Base-by-base conservation (phyloP, 2,329 filamentous ascomycete species). In the Canariomyces notabilis region DNA sequence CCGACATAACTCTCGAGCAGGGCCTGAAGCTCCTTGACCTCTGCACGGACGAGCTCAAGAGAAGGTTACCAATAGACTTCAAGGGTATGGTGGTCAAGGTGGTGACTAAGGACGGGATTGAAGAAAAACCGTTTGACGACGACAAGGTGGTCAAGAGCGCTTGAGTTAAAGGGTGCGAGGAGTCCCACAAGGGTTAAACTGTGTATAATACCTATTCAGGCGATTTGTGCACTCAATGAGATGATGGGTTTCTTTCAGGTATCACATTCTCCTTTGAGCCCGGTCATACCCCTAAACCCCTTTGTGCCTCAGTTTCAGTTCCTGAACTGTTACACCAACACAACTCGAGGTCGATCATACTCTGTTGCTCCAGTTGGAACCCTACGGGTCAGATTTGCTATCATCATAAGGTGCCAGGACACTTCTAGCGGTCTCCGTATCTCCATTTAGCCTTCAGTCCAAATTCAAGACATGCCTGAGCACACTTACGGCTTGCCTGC, bases 41-140 rank as follows among this genome's bases (percentile, higher is more conserved):
- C 83, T 98, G 93, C 73, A 93, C 88, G 57, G 90, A 97, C 67
- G 93, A 98, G 76, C 74, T 98, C 65, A 95, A 96, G 80, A 83
- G 93, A 67, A 82, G 94, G 70, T 80, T 98, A 76, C 93, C 93
- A 50, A 90, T 98, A 64, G 93, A 98, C 68, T 98, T 97, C 80
- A 98, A 98, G 78, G 93, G 93, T 32, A 87, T 95, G 83, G 63
- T 77, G 43, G 90, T 98, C 61, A 97, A 97, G 77, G 86, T 89
- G 29, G 82, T 98, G 61, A 95, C 89, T 52, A 95, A 94, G 73
- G 89, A 97, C 59, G 93, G 94, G 9, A 85, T 98, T 52, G 74
- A 80, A 58, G 88, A 93, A 60, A 79, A 94, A 60, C 81, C 88
- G 54, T 94, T 89, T 66, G 85, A 91, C 64, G 88, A 95, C 64